Evolutionary conservation across 176 grass and related monocot genomes (phyloP).

Genomic region (Eragrostis curvula): DNA sequence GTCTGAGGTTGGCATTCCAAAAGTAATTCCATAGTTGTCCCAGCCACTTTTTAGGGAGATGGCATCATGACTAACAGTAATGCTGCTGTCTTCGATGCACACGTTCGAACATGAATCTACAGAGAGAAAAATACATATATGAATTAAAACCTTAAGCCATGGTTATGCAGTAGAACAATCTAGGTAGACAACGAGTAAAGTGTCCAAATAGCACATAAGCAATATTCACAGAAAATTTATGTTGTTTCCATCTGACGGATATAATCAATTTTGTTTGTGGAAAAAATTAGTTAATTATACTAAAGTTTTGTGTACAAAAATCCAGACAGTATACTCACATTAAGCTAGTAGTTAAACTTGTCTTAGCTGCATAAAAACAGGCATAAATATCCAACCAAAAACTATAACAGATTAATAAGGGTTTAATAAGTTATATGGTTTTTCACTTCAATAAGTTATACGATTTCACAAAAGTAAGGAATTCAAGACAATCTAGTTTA

Average conservation of each 20-base stretch:
- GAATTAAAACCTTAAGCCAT: constrained; percentile 33
- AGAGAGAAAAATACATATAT: constrained; percentile 1
- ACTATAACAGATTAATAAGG: background rate
- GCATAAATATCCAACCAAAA: constrained; percentile 34
- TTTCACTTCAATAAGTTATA: constrained; percentile 11
- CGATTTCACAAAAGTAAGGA: constrained; percentile 12
- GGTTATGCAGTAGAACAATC: background rate
- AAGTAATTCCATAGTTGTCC: constrained; percentile 75
- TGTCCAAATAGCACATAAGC: background rate
- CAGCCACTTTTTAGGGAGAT: constrained; percentile 83
- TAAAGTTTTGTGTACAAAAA: no score
- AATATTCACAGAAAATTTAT: constrained; percentile 7
- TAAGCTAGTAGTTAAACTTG: constrained; percentile 17
- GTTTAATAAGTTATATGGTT: constrained; percentile 2
- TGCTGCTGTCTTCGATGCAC: constrained; percentile 68
- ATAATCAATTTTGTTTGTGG: background rate
- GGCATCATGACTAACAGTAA: constrained; percentile 64
- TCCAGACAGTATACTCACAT: no score
- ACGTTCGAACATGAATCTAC: constrained; percentile 88
- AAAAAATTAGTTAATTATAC: background rate
- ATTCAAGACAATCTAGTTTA: background rate
- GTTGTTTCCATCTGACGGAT: background rate
- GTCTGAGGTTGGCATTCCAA: constrained; percentile 55
- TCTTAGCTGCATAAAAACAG: background rate
- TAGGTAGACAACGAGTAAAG: background rate